Percentiles rank a stretch among this genome's conserved stretches.
Evolutionary conservation across 140 eudicot genomes (phyloP).

Genomic region (Senecio squalidus): DNA sequence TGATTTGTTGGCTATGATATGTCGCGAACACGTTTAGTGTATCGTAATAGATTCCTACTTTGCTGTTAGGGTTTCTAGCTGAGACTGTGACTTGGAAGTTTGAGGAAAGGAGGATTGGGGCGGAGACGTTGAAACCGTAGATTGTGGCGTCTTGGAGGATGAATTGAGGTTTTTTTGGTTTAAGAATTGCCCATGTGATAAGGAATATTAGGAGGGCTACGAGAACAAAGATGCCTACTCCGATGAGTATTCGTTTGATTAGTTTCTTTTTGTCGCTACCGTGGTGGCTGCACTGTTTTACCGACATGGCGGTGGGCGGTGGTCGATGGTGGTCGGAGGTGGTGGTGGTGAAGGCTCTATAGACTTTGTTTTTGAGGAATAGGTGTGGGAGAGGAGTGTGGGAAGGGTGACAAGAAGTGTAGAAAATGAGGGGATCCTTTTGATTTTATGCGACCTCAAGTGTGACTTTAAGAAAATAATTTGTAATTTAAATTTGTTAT

Average conservation of each 20-base stretch:
- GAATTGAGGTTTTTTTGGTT: slow-evolving; percentile 71
- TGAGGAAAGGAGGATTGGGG: slow-evolving; percentile 57
- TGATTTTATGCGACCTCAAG: slow-evolving; percentile 16
- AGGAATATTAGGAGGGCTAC: slow-evolving; percentile 52
- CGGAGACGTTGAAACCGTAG: slow-evolving; percentile 63
- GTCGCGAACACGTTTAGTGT: slow-evolving; percentile 60
- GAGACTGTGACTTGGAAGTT: slow-evolving; percentile 65
- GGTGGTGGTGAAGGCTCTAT: slow-evolving; percentile 3
- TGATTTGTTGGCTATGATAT: slow-evolving; percentile 77
- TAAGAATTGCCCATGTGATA: slow-evolving; percentile 65
- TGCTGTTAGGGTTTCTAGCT: slow-evolving; percentile 68
- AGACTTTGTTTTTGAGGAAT: neutral
- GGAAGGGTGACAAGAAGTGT: slow-evolving; percentile 15
- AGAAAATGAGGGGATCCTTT: slow-evolving; percentile 6
- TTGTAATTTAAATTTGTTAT: no score
- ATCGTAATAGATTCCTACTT: slow-evolving; percentile 76
- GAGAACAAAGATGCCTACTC: slow-evolving; percentile 26
- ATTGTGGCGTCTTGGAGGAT: slow-evolving; percentile 85
- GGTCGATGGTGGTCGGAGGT: slow-evolving; percentile 6
- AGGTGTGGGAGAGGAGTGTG: slow-evolving; percentile 6
- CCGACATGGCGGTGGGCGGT: slow-evolving; percentile 33
- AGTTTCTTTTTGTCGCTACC: slow-evolving; percentile 30
- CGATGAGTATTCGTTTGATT: slow-evolving; percentile 29
- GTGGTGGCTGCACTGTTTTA: slow-evolving; percentile 59
- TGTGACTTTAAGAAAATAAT: neutral